Evolutionary conservation across 768 basidiomycete species (phyloP).

Genomic region (Termitomyces sp.): DNA sequence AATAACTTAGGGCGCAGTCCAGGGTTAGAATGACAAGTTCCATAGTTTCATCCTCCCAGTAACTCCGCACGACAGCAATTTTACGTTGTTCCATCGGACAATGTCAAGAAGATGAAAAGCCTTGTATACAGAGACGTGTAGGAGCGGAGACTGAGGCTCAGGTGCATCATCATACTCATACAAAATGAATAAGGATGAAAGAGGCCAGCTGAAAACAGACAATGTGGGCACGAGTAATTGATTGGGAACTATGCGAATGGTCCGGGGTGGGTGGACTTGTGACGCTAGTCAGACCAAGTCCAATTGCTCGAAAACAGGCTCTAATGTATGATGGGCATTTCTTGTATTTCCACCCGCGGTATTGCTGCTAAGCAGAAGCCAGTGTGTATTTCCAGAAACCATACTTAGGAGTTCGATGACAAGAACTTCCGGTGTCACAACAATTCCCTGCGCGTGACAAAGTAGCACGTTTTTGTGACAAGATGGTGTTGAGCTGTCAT

Average conservation of each 20-base stretch:
- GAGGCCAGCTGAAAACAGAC: neutral
- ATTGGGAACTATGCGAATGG: neutral
- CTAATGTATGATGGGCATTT: neutral
- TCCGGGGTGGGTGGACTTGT: too few relatives aligned
- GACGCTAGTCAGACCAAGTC: neutral
- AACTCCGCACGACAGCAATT: neutral
- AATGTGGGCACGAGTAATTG: neutral
- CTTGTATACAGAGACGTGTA: too few relatives aligned
- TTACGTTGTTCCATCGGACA: neutral
- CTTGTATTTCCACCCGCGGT: neutral
- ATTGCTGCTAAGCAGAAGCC: neutral
- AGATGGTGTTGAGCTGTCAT: neutral
- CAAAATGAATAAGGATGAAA: neutral
- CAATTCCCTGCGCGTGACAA: neutral
- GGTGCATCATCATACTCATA: neutral
- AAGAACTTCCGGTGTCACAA: neutral
- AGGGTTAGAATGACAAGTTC: neutral
- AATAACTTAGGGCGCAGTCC: neutral
- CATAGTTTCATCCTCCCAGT: neutral
- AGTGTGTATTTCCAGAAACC: too few relatives aligned
- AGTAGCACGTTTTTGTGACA: neutral
- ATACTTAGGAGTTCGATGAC: too few relatives aligned
- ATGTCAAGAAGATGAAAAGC: neutral
- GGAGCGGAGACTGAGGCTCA: neutral
- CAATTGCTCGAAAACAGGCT: too few relatives aligned